Evolutionary conservation across 257 asterid genomes (phyloP).

Genomic region (Cordia subcordata): DNA sequence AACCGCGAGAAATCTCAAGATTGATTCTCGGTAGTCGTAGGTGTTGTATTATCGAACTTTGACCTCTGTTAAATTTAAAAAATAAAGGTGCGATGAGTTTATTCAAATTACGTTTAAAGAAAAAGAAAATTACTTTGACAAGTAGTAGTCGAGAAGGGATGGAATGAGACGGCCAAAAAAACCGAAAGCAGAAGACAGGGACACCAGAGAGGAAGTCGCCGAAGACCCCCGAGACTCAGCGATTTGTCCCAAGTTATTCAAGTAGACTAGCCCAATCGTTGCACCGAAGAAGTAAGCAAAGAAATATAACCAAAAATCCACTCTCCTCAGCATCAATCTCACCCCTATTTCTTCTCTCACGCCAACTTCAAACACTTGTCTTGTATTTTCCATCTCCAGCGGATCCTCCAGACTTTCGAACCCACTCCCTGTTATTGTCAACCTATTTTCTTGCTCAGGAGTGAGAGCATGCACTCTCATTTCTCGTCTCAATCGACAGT

Average conservation of each 20-base stretch:
- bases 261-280: conserved; percentile 62
- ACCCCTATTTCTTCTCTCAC: conserved; percentile 45
- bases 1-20: too few relatives aligned
- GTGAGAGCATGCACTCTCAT: conserved; percentile 13
- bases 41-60: too few relatives aligned
- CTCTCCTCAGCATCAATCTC: conserved; percentile 38
- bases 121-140: conserved; percentile 31
- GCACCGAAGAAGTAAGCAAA: conserved; percentile 63
- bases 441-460: conserved; percentile 19
- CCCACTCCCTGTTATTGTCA: neutral
- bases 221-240: conserved; percentile 62
- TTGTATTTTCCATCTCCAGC: neutral
- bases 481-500: conserved; percentile 45
- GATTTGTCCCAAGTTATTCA: conserved; percentile 72
- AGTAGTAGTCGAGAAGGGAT: conserved; percentile 46
- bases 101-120: neutral
- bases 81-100: too few relatives aligned
- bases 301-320: conserved; percentile 67
- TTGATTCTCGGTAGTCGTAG: too few relatives aligned
- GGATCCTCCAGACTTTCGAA: conserved; percentile 16
- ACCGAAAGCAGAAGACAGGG: conserved; percentile 58
- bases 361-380: conserved; percentile 5
- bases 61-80: too few relatives aligned
- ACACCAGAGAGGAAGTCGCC: conserved; percentile 47
- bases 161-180: conserved; percentile 81